Conservation (phyloP, 1,284 basidiomycete genomes). For the Abortiporus biennis region DNA sequence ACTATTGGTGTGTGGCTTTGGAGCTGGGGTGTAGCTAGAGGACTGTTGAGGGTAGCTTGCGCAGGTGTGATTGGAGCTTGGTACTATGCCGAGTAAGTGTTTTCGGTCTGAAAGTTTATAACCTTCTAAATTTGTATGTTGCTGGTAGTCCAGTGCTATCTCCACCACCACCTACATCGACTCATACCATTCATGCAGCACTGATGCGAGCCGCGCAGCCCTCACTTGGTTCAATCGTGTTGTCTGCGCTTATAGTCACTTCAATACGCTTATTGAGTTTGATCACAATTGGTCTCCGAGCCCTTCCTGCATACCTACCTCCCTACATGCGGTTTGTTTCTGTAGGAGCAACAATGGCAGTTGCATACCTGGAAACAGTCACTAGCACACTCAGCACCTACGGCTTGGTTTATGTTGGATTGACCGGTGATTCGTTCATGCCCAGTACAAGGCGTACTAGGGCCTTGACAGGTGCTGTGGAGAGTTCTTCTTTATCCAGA, state of each 20-base stretch:
- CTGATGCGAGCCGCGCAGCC: conserved; percentile 76
- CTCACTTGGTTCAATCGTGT: conserved; percentile 73
- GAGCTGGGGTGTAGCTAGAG: conserved; percentile 87
- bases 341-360: conserved; percentile 35
- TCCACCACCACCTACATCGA: conserved; percentile 48
- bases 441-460: conserved; percentile 64
- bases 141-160: conserved; percentile 39
- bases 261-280: conserved; percentile 52
- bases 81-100: conserved; percentile 80
- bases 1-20: conserved; percentile 78
- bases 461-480: conserved; percentile 47
- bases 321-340: conserved; percentile 36
- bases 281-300: conserved; percentile 42
- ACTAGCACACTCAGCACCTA: conserved; percentile 78
- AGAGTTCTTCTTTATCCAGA: conserved; percentile 29
- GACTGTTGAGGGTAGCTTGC: conserved; percentile 72
- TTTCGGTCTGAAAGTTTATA: background rate
- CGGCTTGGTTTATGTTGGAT: conserved; percentile 79
- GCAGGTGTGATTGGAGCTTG: conserved; percentile 86
- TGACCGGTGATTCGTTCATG: conserved; percentile 85
- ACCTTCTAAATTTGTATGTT: background rate
- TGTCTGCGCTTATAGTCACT: conserved; percentile 75
- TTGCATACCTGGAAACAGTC: conserved; percentile 52
- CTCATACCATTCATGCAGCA: conserved; percentile 72
- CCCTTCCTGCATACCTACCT: conserved; percentile 50